These are phyloP conservation scores for Blastocystis sp. DNA, from an alignment of 352 stramenopile genomes.

Conservation along the genomic window DNA sequence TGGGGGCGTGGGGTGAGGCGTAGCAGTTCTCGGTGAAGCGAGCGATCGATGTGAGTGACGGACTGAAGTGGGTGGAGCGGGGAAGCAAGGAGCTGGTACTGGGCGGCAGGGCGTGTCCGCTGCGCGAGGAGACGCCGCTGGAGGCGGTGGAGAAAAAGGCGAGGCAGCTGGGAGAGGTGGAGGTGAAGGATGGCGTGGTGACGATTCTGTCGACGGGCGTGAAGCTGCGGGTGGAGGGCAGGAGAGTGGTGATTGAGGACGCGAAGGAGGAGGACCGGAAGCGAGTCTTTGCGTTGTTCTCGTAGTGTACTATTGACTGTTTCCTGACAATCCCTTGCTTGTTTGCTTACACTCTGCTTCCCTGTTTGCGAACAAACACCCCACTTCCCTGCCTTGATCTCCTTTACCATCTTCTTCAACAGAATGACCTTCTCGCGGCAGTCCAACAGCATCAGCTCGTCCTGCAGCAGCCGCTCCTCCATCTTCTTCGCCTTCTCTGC, in stretches of 20 bases:
- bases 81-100: background rate
- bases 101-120: background rate
- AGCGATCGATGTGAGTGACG: background rate
- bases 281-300: background rate
- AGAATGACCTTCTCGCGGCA: slow-evolving; percentile 15
- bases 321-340: background rate
- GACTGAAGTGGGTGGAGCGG: background rate
- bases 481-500: background rate
- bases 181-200: background rate
- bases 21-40: too few relatives aligned
- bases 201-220: background rate
- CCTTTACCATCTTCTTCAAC: background rate
- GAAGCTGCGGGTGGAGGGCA: too few relatives aligned
- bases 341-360: background rate
- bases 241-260: background rate
- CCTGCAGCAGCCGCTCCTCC: slow-evolving; percentile 3
- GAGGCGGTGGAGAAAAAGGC: background rate
- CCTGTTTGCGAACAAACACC: background rate
- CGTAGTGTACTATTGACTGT: background rate
- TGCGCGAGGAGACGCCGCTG: background rate
- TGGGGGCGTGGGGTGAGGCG: too few relatives aligned
- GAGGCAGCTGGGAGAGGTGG: too few relatives aligned
- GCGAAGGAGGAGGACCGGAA: background rate
- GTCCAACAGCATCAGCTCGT: slow-evolving; percentile 18
- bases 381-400: background rate